Percentiles rank a stretch among this genome's conserved stretches.
Conservation (phyloP, 352 stramenopile genomes). For the Phytophthora tentaculata region DNA sequence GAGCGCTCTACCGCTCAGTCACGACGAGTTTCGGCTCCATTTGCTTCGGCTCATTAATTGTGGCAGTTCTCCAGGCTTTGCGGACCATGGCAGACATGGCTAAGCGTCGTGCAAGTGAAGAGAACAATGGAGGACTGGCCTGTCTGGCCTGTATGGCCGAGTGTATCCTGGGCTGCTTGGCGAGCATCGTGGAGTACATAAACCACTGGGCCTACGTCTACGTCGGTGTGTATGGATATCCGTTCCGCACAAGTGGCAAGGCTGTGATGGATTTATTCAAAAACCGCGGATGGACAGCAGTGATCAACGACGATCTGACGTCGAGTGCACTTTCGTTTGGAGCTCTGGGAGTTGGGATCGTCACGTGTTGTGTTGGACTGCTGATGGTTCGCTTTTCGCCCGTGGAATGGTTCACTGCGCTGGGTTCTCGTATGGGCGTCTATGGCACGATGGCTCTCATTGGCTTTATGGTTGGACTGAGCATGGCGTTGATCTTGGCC, state of each 20-base stretch:
- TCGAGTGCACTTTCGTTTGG: constrained; percentile 84
- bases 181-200: constrained; percentile 90
- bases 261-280: constrained; percentile 89
- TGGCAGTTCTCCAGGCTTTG: constrained; percentile 85
- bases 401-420: constrained; percentile 56
- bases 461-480: constrained; percentile 82
- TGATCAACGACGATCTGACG: constrained; percentile 92
- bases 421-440: constrained; percentile 52
- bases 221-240: constrained; percentile 90
- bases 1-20: constrained; percentile 80
- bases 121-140: constrained; percentile 77
- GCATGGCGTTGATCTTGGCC: constrained; percentile 85
- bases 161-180: constrained; percentile 87
- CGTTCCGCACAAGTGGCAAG: constrained; percentile 87
- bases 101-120: constrained; percentile 70
- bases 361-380: constrained; percentile 67
- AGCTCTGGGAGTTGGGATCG: constrained; percentile 77
- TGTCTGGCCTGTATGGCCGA: constrained; percentile 88
- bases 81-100: constrained; percentile 75
- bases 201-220: constrained; percentile 93
- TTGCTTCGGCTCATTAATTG: constrained; percentile 87
- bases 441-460: constrained; percentile 70
- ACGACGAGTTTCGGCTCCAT: constrained; percentile 84
- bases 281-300: constrained; percentile 85
- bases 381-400: constrained; percentile 77